Evolutionary conservation across 768 basidiomycete species (phyloP).

Genomic region (Termitomyces sp.): DNA sequence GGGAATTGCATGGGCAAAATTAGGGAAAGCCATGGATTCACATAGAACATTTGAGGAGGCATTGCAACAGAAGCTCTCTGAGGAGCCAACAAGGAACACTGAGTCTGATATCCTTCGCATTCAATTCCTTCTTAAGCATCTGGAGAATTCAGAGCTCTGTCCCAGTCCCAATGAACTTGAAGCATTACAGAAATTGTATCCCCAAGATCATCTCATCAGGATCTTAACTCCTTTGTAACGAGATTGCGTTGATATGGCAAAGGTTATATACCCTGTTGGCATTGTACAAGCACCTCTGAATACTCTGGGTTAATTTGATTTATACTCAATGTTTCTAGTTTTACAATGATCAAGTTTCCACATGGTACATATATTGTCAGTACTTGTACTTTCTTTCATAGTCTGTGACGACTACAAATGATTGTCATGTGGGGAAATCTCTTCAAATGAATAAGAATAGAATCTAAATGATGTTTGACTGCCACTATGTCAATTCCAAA

Average conservation of each 20-base stretch:
- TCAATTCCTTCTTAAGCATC: background rate
- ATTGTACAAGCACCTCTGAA: too few species aligned
- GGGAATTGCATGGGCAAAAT: conserved; percentile 1
- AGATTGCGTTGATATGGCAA: background rate
- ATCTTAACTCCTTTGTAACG: background rate
- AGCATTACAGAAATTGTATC: background rate
- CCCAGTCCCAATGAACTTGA: background rate
- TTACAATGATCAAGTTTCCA: too few species aligned
- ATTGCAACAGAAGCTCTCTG: background rate
- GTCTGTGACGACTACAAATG: too few species aligned
- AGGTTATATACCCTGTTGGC: background rate
- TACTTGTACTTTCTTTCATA: too few species aligned
- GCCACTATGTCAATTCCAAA: too few species aligned
- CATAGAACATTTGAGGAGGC: background rate
- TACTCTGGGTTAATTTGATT: too few species aligned
- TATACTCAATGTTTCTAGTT: too few species aligned
- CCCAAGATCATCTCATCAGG: background rate
- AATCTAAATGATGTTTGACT: too few species aligned
- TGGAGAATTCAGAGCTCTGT: background rate
- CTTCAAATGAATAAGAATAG: too few species aligned
- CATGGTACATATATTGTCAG: too few species aligned
- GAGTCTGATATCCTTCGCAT: background rate
- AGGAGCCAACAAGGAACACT: background rate
- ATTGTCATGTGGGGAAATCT: too few species aligned
- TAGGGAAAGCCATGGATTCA: background rate